Percentiles rank a stretch among this genome's conserved stretches.
phyloP scores from a whole-genome alignment of 2,329 filamentous ascomycete species.

The Xylariaceae sp. region DNA sequence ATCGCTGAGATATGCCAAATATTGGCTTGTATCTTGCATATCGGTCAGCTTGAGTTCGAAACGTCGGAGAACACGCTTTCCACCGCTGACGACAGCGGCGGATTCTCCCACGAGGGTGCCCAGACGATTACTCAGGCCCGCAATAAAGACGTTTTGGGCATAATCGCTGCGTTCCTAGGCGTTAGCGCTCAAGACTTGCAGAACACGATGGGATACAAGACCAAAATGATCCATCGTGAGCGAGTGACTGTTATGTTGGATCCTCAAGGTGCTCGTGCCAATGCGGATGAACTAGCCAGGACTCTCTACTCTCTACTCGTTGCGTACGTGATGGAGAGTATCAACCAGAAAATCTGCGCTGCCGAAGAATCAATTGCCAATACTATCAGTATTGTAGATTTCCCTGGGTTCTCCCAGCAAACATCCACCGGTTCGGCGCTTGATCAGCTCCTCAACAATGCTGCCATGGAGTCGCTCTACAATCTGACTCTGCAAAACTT shows the following conservation, averaged over 20 bases:
- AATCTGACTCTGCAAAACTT: slow-evolving; percentile 93
- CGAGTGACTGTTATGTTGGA: slow-evolving; percentile 99
- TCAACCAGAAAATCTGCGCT: slow-evolving; percentile 87
- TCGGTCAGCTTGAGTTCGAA: slow-evolving; percentile 93
- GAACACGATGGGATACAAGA: slow-evolving; percentile 88
- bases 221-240: slow-evolving; percentile 92
- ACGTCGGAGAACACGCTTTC: slow-evolving; percentile 75
- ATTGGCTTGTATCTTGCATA: slow-evolving; percentile 89
- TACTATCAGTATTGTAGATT: slow-evolving; percentile 92
- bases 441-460: slow-evolving; percentile 92
- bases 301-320: slow-evolving; percentile 93
- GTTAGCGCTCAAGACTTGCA: slow-evolving; percentile 79
- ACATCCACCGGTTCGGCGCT: slow-evolving; percentile 78
- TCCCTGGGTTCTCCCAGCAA: slow-evolving; percentile 88
- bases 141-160: slow-evolving; percentile 84
- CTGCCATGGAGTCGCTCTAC: slow-evolving; percentile 86
- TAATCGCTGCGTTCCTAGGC: slow-evolving; percentile 91
- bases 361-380: slow-evolving; percentile 85
- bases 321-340: slow-evolving; percentile 86
- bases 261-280: slow-evolving; percentile 80
- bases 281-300: slow-evolving; percentile 89
- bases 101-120: slow-evolving; percentile 91
- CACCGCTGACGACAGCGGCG: slow-evolving; percentile 85
- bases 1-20: slow-evolving; percentile 97
- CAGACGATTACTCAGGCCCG: slow-evolving; percentile 82